Percentiles rank a stretch among this genome's conserved stretches.
Evolutionary conservation across 163 green algal species (phyloP).

Genomic region (Chlorella variabilis): DNA sequence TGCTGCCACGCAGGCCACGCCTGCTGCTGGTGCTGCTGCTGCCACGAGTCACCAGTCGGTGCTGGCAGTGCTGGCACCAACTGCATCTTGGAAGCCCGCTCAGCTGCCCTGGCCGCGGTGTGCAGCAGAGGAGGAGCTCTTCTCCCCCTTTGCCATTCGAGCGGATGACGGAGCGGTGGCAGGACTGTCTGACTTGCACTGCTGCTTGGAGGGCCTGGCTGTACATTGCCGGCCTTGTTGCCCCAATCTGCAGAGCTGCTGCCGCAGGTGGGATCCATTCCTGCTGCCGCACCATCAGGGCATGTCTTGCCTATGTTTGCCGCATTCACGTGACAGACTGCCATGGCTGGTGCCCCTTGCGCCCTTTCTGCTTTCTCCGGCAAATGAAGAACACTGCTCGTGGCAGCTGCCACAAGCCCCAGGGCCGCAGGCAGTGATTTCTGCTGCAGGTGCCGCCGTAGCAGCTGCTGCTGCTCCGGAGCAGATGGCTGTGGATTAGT

Average conservation of each 20-base stretch:
- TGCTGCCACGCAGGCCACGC: background rate
- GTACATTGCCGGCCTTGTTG: too few relatives aligned
- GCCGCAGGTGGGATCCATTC: too few relatives aligned
- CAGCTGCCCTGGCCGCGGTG: constrained; percentile 5
- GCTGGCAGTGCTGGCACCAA: background rate
- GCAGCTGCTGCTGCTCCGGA: background rate
- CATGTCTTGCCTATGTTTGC: too few relatives aligned
- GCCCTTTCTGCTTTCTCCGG: too few relatives aligned
- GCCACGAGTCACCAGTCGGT: background rate
- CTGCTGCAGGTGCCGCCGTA: background rate
- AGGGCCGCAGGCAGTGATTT: background rate
- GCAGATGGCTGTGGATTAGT: too few relatives aligned
- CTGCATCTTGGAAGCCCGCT: background rate
- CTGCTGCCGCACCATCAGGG: too few relatives aligned
- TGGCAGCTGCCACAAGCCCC: background rate
- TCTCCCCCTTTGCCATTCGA: background rate
- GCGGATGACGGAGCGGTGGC: background rate
- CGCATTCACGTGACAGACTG: too few relatives aligned
- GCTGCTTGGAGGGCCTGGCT: too few relatives aligned
- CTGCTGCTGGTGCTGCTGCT: background rate
- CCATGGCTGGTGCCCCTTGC: too few relatives aligned
- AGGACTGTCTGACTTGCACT: background rate
- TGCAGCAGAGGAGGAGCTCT: background rate
- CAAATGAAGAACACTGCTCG: background rate
- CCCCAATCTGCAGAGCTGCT: background rate